Base-by-base conservation (phyloP, 306 rosid species). In the Pueraria montana region DNA sequence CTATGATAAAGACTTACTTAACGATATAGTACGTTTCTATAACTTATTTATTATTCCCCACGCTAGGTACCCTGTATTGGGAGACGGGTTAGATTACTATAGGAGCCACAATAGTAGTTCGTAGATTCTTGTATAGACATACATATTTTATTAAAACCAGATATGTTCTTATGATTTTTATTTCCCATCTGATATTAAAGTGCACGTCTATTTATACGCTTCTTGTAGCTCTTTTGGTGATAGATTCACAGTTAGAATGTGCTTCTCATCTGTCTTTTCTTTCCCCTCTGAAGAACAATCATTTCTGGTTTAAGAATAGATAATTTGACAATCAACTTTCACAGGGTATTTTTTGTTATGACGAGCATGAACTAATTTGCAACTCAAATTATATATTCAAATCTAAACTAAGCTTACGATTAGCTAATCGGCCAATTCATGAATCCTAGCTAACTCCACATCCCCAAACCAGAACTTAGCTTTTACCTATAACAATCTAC, bases 1-100 rank as follows among this genome's bases (percentile, higher is more conserved):
- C 88, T 72, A 88, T 96, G 99, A 91, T 96, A 76, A 90, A 88
- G 89, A 91, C 98, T 87, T 96, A 92, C 83, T 89, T 96, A 78
- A 84, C 89, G 21, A 16, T 91, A 62, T 91, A 91, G 85, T 63
- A 50, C 42, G 52, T 79, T 84, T 80, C 64, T 45, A 66, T 50
- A 7, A 69, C 21, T 53, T 43, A 34, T 34, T 34, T 34, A 34
- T 34, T 34, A 21, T 34, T 16, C 67, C 75, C 83, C 49, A 20
- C 52, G 11, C 62, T 76, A 65, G 75, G 71, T 72, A 56, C 75
- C 70, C 74, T 73, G 27, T 36, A 58, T 74, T 72, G 79, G 80
- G 88, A 82, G 72, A 61, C 50, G 67, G 80, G 77, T 76, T 89
- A 89, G 89, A 81, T 83, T 87, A 66, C 66, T 66, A 53, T 75